These are phyloP conservation scores for Rhynchosporium graminicola DNA, from an alignment of 2,329 filamentous ascomycete species.

Conservation along the genomic window DNA sequence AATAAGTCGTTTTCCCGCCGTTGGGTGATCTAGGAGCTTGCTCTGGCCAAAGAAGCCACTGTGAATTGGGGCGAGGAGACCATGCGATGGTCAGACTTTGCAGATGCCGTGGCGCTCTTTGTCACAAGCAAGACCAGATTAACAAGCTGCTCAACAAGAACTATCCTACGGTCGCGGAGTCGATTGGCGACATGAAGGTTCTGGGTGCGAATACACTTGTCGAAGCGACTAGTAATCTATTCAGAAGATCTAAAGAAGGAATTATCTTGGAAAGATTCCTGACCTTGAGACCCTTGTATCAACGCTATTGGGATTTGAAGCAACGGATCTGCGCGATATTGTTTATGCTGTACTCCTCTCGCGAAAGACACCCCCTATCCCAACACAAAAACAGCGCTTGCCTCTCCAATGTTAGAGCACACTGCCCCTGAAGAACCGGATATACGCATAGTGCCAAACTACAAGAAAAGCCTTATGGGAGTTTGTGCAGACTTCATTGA, in stretches of 20 bases:
- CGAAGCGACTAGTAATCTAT: slow-evolving; percentile 25
- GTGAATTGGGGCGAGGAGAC: slow-evolving; percentile 42
- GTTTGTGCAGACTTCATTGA: slow-evolving; percentile 33
- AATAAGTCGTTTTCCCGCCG: slow-evolving; percentile 43
- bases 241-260: slow-evolving; percentile 24
- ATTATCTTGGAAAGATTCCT: slow-evolving; percentile 25
- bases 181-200: slow-evolving; percentile 21
- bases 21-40: slow-evolving; percentile 47
- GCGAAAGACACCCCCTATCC: slow-evolving; percentile 26
- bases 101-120: slow-evolving; percentile 29
- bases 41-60: slow-evolving; percentile 40
- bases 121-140: slow-evolving; percentile 27
- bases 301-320: slow-evolving; percentile 29
- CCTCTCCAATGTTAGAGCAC: background rate
- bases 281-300: slow-evolving; percentile 28
- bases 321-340: slow-evolving; percentile 28
- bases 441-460: slow-evolving; percentile 25
- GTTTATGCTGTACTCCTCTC: slow-evolving; percentile 30
- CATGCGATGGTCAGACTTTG: slow-evolving; percentile 43
- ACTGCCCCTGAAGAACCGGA: slow-evolving; percentile 12
- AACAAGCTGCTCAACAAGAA: slow-evolving; percentile 13
- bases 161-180: background rate
- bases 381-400: background rate
- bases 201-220: slow-evolving; percentile 30
- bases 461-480: slow-evolving; percentile 27